A percentile compares a stretch with the other conserved stretches of the same genome.
Evolutionary conservation across 495 filamentous ascomycete genomes (phyloP).

Genomic region (Aspergillus nidulans): DNA sequence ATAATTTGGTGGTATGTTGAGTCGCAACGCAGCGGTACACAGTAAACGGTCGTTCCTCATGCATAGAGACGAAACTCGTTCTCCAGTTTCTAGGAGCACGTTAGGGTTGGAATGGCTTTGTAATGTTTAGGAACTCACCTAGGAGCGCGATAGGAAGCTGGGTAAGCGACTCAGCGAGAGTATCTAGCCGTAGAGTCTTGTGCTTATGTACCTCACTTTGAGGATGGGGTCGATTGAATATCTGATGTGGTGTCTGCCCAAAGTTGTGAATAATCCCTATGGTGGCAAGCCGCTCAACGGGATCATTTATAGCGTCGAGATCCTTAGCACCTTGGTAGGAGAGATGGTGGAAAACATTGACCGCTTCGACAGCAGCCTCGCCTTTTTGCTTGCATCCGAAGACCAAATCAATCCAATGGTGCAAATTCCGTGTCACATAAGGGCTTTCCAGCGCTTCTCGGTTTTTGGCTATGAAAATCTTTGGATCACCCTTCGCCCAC

Average conservation of each 20-base stretch:
- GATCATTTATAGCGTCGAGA: conserved; percentile 86
- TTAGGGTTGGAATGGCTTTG: background rate
- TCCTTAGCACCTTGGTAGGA: conserved; percentile 93
- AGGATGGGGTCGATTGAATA: conserved; percentile 78
- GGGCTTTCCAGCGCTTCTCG: conserved; percentile 92
- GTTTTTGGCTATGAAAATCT: conserved; percentile 92
- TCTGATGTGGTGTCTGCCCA: conserved; percentile 92
- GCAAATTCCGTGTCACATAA: conserved; percentile 83
- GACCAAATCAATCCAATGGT: conserved; percentile 93
- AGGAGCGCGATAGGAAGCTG: conserved; percentile 78
- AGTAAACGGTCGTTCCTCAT: conserved; percentile 85
- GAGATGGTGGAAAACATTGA: conserved; percentile 93
- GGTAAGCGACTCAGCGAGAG: conserved; percentile 68
- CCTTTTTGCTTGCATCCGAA: conserved; percentile 95
- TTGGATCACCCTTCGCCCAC: conserved; percentile 95
- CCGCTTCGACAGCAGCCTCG: conserved; percentile 83
- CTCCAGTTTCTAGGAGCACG: conserved; percentile 57
- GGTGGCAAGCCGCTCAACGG: conserved; percentile 74
- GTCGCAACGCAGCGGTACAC: conserved; percentile 72
- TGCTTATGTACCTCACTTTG: conserved; percentile 59
- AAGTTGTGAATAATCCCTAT: conserved; percentile 98
- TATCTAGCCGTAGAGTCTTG: conserved; percentile 69
- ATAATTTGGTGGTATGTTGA: conserved; percentile 81
- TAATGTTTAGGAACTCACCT: conserved; percentile 28
- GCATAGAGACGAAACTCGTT: conserved; percentile 72